Percentiles rank a stretch among this genome's conserved stretches.
These are phyloP conservation scores for Gossypium trilobum DNA, from an alignment of 441 rosid genomes.

Conservation along the genomic window DNA sequence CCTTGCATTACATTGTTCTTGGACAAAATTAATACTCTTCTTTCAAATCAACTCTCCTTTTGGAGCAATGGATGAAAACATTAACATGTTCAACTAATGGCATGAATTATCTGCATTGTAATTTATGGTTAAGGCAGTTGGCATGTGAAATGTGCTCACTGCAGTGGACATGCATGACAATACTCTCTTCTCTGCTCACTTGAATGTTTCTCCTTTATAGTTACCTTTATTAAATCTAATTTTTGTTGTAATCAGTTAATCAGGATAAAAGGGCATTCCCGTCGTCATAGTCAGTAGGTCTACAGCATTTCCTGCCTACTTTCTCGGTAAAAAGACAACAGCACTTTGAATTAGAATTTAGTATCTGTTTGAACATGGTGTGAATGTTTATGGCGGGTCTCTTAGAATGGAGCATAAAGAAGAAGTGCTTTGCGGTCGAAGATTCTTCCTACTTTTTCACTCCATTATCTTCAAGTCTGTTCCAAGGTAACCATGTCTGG, in stretches of 20 bases:
- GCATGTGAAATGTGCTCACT: slow-evolving; percentile 5
- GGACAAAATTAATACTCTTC: neutral
- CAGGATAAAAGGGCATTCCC: slow-evolving; percentile 38
- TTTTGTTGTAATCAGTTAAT: slow-evolving; percentile 43
- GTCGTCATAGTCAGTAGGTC: slow-evolving; percentile 40
- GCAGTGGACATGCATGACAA: neutral
- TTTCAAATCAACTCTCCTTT: neutral
- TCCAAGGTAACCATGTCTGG: slow-evolving; percentile 36
- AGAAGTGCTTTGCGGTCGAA: slow-evolving; percentile 24
- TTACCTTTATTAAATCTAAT: slow-evolving; percentile 12
- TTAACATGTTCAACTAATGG: neutral
- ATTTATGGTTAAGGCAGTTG: neutral
- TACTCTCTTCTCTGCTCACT: slow-evolving; percentile 3
- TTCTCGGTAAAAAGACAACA: slow-evolving; percentile 10
- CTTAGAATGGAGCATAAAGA: slow-evolving; percentile 24
- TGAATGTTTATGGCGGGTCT: slow-evolving; percentile 21
- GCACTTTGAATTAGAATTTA: slow-evolving; percentile 15
- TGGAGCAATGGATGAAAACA: neutral
- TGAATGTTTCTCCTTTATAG: neutral
- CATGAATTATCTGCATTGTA: neutral
- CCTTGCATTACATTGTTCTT: neutral
- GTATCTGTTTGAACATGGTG: slow-evolving; percentile 20
- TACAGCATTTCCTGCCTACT: slow-evolving; percentile 11
- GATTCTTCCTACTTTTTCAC: slow-evolving; percentile 29
- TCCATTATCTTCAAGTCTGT: slow-evolving; percentile 28